phyloP scores from a whole-genome alignment of 2,329 filamentous ascomycete genomes.

The Penicillium sp. region DNA sequence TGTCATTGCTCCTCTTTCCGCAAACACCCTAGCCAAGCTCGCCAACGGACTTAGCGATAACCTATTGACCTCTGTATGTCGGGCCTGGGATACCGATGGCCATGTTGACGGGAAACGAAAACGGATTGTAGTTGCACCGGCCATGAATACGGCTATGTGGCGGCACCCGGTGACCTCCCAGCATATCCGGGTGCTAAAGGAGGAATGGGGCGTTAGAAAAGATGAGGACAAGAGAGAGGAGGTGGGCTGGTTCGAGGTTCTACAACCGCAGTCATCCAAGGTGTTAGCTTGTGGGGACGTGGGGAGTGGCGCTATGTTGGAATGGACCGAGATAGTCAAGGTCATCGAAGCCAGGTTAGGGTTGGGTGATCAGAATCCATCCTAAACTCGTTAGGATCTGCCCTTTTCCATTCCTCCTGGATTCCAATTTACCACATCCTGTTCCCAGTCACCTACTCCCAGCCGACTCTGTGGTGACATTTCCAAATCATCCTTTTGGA shows the following conservation, averaged over 20 bases:
- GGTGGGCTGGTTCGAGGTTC: constrained; percentile 65
- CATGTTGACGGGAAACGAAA: constrained; percentile 56
- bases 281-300: constrained; percentile 79
- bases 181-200: constrained; percentile 66
- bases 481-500: background rate
- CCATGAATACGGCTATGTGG: constrained; percentile 91
- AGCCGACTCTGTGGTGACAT: no score
- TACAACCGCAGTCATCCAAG: constrained; percentile 67
- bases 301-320: constrained; percentile 75
- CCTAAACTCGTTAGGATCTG: background rate
- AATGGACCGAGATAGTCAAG: constrained; percentile 70
- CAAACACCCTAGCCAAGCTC: constrained; percentile 84
- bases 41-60: constrained; percentile 72
- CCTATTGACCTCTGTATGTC: constrained; percentile 67
- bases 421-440: background rate
- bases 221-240: constrained; percentile 31
- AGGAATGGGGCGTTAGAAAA: constrained; percentile 64
- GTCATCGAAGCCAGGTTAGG: constrained; percentile 53
- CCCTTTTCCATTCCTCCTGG: background rate
- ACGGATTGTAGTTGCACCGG: constrained; percentile 70
- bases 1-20: constrained; percentile 77
- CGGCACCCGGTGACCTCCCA: constrained; percentile 72
- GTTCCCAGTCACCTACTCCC: background rate
- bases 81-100: constrained; percentile 77
- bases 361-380: background rate